These are phyloP conservation scores for Gaeumannomyces sp. DNA, from an alignment of 2,329 filamentous ascomycete species.

Conservation along the genomic window DNA sequence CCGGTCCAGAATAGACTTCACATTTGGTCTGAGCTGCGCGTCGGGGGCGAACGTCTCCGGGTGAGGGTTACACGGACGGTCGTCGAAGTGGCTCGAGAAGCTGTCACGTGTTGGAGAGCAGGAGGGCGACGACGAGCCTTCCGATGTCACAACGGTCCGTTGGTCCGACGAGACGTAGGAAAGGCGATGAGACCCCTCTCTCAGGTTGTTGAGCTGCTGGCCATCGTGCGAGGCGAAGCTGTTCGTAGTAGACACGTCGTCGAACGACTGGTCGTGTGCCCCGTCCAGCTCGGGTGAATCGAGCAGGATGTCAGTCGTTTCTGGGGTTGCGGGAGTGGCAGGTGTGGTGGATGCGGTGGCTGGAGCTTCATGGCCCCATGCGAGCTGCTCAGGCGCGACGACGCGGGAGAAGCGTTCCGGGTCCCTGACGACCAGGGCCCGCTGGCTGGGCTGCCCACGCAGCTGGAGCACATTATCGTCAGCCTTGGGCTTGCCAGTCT, in stretches of 20 bases:
- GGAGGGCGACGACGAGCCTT: slow-evolving; percentile 47
- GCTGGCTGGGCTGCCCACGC: slow-evolving; percentile 36
- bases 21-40: slow-evolving; percentile 43
- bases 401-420: slow-evolving; percentile 38
- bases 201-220: slow-evolving; percentile 49
- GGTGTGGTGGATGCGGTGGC: slow-evolving; percentile 23
- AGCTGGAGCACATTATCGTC: slow-evolving; percentile 30
- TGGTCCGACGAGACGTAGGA: slow-evolving; percentile 57
- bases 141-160: slow-evolving; percentile 53
- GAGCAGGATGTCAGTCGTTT: not conserved
- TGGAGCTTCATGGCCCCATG: not conserved
- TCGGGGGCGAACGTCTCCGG: slow-evolving; percentile 19
- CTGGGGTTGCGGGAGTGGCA: slow-evolving; percentile 6
- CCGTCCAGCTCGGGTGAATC: slow-evolving; percentile 20
- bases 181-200: slow-evolving; percentile 50
- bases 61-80: slow-evolving; percentile 17
- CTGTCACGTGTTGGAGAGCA: slow-evolving; percentile 49
- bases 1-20: slow-evolving; percentile 42
- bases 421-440: slow-evolving; percentile 41
- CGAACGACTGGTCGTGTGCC: slow-evolving; percentile 36
- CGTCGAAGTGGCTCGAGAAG: slow-evolving; percentile 36
- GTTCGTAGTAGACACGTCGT: slow-evolving; percentile 51
- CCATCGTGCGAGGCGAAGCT: slow-evolving; percentile 54
- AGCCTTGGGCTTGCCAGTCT: slow-evolving; percentile 48
- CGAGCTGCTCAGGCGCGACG: slow-evolving; percentile 9